A percentile compares a stretch with the other conserved stretches of the same genome.
Evolutionary conservation across 352 stramenopile genomes (phyloP).

Genomic region (Peronospora belbahrii): DNA sequence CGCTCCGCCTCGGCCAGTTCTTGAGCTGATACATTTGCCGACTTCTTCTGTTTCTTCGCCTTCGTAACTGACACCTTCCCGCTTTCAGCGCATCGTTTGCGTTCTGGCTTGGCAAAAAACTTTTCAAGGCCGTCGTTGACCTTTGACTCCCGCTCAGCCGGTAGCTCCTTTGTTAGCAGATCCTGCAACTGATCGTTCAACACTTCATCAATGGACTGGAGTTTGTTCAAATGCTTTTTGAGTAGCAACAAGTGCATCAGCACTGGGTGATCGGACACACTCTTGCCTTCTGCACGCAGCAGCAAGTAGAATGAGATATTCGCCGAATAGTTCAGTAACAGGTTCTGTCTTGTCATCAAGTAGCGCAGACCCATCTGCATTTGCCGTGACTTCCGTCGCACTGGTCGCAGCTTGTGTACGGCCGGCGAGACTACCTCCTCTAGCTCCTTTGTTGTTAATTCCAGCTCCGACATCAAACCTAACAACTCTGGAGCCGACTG

Average conservation of each 20-base stretch:
- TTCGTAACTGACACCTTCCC: conserved; percentile 16
- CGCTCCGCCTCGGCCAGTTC: conserved; percentile 49
- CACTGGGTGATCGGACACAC: conserved; percentile 68
- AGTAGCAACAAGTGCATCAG: conserved; percentile 64
- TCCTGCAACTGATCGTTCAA: conserved; percentile 57
- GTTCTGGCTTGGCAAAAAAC: conserved; percentile 46
- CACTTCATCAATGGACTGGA: conserved; percentile 45
- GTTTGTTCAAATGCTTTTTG: conserved; percentile 70
- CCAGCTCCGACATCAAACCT: conserved; percentile 57
- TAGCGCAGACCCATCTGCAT: conserved; percentile 67
- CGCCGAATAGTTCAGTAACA: conserved; percentile 77
- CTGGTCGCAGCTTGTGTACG: conserved; percentile 63
- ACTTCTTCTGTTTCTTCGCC: conserved; percentile 46
- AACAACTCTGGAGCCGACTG: conserved; percentile 76
- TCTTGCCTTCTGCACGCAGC: conserved; percentile 71
- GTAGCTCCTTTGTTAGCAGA: conserved; percentile 59
- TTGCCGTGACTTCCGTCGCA: conserved; percentile 44
- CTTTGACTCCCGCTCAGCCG: conserved; percentile 28
- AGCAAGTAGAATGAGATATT: conserved; percentile 87
- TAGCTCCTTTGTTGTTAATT: conserved; percentile 57
- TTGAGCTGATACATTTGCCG: conserved; percentile 25
- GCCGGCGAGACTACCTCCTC: conserved; percentile 58
- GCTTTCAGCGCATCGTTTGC: conserved; percentile 22
- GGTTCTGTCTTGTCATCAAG: conserved; percentile 69
- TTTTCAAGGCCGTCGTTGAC: conserved; percentile 59